These are phyloP conservation scores for Didymella arachidicola DNA, from an alignment of 2,329 filamentous ascomycete genomes.

Conservation along the genomic window DNA sequence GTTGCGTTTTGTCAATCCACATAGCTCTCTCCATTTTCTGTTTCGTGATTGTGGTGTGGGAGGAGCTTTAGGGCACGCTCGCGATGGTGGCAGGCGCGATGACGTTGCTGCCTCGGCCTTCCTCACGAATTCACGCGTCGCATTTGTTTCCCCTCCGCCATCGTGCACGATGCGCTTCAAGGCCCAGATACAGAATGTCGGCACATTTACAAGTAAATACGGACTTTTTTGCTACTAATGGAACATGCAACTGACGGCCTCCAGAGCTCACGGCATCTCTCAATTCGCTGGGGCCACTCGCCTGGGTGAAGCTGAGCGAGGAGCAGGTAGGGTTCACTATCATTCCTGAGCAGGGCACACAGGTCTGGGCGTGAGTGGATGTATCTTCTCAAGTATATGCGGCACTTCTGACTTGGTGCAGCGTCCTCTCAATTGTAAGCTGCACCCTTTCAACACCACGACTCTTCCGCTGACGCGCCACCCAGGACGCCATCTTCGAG, in stretches of 20 bases:
- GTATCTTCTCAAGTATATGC: conserved; percentile 21
- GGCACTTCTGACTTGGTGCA: conserved; percentile 37
- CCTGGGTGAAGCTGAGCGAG: conserved; percentile 89
- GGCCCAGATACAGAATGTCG: conserved; percentile 60
- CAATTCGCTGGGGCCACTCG: conserved; percentile 77
- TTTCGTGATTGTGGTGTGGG: neutral
- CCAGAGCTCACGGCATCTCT: conserved; percentile 69
- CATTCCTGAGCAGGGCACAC: conserved; percentile 90
- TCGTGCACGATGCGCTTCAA: conserved; percentile 60
- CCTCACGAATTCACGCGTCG: conserved; percentile 21
- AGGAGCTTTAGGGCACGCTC: neutral
- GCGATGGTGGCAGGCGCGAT: neutral
- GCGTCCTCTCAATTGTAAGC: conserved; percentile 54
- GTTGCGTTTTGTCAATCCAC: too few species aligned
- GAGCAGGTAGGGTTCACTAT: conserved; percentile 92
- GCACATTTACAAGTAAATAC: conserved; percentile 60
- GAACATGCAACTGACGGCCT: conserved; percentile 7
- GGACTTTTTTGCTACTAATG: too few species aligned
- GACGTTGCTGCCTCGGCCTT: conserved; percentile 21
- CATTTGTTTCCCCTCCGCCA: conserved; percentile 13
- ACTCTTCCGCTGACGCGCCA: conserved; percentile 24
- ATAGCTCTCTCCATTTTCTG: neutral
- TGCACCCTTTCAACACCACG: conserved; percentile 32
- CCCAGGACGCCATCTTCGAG: conserved; percentile 85
- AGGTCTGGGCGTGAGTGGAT: conserved; percentile 86